These are phyloP conservation scores for Chenopodium formosanum DNA, from an alignment of 148 eudicot species.

Conservation along the genomic window DNA sequence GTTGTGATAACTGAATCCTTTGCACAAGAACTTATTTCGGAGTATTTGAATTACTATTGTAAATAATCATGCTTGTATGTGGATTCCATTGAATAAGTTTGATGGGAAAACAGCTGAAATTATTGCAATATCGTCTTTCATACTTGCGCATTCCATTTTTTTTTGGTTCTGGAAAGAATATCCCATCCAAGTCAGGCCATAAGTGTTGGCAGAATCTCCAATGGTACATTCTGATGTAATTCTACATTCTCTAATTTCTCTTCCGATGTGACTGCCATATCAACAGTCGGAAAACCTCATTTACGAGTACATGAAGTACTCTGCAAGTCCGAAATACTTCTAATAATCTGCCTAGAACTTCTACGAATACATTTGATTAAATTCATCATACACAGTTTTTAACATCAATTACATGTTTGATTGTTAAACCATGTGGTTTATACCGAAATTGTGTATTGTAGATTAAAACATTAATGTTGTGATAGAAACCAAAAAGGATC, in stretches of 20 bases:
- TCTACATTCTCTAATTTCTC: too few species aligned
- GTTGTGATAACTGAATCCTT: conserved; percentile 2
- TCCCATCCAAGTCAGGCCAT: background rate
- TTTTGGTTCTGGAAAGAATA: background rate
- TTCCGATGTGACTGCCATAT: too few species aligned
- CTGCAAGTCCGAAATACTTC: too few species aligned
- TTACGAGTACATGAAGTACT: too few species aligned
- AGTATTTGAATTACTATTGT: conserved; percentile 5
- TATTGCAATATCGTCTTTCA: background rate
- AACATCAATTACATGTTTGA: background rate
- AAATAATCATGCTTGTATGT: conserved; percentile 24
- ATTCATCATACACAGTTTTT: background rate
- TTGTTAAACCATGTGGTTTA: background rate
- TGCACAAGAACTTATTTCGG: background rate
- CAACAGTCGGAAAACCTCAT: too few species aligned
- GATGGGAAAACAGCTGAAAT: background rate
- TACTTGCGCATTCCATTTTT: background rate
- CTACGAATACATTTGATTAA: background rate
- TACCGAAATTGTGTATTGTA: background rate
- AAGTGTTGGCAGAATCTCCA: too few species aligned
- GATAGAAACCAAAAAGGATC: background rate
- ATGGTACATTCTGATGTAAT: too few species aligned
- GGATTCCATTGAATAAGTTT: conserved; percentile 21
- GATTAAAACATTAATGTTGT: background rate
- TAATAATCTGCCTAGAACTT: too few species aligned